Percentiles rank a stretch among this genome's conserved stretches.
Conservation (phyloP, 2,329 filamentous ascomycete genomes). For the Keithomyces neogunnii region DNA sequence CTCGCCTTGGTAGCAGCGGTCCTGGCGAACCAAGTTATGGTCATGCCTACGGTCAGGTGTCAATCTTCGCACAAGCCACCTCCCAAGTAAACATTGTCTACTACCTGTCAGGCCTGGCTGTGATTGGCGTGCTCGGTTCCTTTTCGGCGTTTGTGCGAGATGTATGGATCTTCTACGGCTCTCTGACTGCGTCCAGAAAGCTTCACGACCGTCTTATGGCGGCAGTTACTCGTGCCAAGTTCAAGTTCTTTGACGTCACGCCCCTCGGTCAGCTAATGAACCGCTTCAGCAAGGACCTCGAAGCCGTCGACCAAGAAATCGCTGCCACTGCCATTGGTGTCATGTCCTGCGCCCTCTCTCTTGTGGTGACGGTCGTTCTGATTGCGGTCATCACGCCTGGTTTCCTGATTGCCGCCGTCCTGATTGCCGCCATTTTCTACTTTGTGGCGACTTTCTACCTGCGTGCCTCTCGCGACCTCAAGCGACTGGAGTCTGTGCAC, state of each 20-base stretch:
- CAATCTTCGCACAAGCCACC: constrained; percentile 16
- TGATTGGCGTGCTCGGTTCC: constrained; percentile 71
- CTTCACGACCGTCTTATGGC: constrained; percentile 74
- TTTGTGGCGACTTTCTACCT: constrained; percentile 83
- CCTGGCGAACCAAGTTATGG: neutral
- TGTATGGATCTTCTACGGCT: constrained; percentile 85
- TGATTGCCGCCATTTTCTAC: constrained; percentile 79
- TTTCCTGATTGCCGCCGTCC: constrained; percentile 77
- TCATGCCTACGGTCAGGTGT: constrained; percentile 8
- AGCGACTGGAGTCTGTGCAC: constrained; percentile 88
- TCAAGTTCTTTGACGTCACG: constrained; percentile 96
- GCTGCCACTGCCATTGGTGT: constrained; percentile 80
- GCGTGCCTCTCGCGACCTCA: constrained; percentile 86
- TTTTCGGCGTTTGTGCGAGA: constrained; percentile 76
- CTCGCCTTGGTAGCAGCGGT: constrained; percentile 20
- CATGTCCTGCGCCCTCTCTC: constrained; percentile 53
- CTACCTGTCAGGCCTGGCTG: constrained; percentile 75
- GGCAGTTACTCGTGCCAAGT: constrained; percentile 78
- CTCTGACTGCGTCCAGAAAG: constrained; percentile 75
- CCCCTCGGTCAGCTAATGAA: constrained; percentile 97
- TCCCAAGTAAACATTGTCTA: constrained; percentile 70
- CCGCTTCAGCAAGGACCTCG: constrained; percentile 94
- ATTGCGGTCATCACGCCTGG: constrained; percentile 85
- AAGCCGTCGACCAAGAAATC: constrained; percentile 91
- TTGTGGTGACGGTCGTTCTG: constrained; percentile 77